These are phyloP conservation scores for Blastocystis sp. DNA, from an alignment of 352 stramenopile genomes.

Conservation along the genomic window DNA sequence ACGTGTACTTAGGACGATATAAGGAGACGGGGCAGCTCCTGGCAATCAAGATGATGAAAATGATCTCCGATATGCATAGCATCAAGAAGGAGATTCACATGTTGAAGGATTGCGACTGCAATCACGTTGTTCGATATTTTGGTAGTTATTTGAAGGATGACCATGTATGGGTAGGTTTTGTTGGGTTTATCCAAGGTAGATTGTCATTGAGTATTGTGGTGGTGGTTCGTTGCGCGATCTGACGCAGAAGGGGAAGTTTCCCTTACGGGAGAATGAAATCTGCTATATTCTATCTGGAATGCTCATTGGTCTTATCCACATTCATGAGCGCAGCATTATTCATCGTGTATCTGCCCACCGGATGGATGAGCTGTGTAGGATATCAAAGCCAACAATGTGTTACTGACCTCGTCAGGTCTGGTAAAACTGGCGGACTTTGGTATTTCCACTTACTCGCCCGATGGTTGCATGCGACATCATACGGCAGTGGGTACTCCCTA, in stretches of 20 bases:
- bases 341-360: constrained; percentile 64
- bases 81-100: constrained; percentile 58
- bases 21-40: neutral
- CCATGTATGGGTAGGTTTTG: constrained; percentile 29
- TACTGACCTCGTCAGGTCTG: constrained; percentile 58
- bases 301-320: constrained; percentile 53
- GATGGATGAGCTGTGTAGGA: constrained; percentile 73
- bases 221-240: constrained; percentile 55
- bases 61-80: neutral
- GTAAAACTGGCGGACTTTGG: constrained; percentile 62
- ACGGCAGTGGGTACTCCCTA: constrained; percentile 72
- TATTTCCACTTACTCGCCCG: constrained; percentile 82
- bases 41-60: constrained; percentile 53
- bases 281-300: constrained; percentile 13
- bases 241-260: constrained; percentile 22
- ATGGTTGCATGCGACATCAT: constrained; percentile 89
- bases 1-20: neutral
- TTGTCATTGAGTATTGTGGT: constrained; percentile 60
- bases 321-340: constrained; percentile 60
- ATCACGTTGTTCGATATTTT: constrained; percentile 58
- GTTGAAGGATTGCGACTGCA: constrained; percentile 57
- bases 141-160: constrained; percentile 50
- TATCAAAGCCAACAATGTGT: constrained; percentile 60
- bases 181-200: constrained; percentile 23
- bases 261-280: constrained; percentile 57